phyloP scores from a whole-genome alignment of 2,329 filamentous ascomycete genomes.

The Sclerotinia borealis region DNA sequence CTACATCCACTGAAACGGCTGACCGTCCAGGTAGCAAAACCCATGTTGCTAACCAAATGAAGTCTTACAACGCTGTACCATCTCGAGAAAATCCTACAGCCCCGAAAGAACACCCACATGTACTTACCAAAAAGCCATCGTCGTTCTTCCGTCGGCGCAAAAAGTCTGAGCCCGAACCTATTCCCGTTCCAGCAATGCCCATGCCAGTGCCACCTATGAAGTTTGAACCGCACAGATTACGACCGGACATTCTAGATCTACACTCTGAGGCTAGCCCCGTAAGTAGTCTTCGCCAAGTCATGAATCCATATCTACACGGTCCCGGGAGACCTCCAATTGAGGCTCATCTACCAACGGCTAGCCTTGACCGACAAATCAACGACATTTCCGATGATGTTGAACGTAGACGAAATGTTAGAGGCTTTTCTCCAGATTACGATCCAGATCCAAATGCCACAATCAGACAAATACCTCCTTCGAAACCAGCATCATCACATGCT shows the following conservation, averaged over 20 bases:
- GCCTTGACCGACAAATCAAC: constrained; percentile 22
- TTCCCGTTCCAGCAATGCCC: constrained; percentile 43
- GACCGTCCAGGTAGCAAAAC: constrained; percentile 37
- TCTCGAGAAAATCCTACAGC: constrained; percentile 26
- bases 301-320: constrained; percentile 69
- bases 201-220: constrained; percentile 34
- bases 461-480: constrained; percentile 45
- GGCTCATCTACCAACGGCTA: constrained; percentile 15
- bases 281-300: constrained; percentile 77
- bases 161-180: constrained; percentile 70
- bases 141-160: constrained; percentile 93
- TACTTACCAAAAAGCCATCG: constrained; percentile 81
- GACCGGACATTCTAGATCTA: constrained; percentile 19
- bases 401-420: constrained; percentile 36
- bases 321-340: constrained; percentile 23
- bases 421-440: constrained; percentile 72
- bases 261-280: constrained; percentile 49
- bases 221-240: constrained; percentile 16
- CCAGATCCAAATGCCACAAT: constrained; percentile 68
- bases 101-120: constrained; percentile 28
- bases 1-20: constrained; percentile 35
- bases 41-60: constrained; percentile 43
- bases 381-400: constrained; percentile 21
- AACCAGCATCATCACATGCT: constrained; percentile 6
- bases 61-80: constrained; percentile 32